Percentiles rank a stretch among this genome's conserved stretches.
Conservation (phyloP, 1,284 basidiomycete species). For the Rhodotorula sp. region DNA sequence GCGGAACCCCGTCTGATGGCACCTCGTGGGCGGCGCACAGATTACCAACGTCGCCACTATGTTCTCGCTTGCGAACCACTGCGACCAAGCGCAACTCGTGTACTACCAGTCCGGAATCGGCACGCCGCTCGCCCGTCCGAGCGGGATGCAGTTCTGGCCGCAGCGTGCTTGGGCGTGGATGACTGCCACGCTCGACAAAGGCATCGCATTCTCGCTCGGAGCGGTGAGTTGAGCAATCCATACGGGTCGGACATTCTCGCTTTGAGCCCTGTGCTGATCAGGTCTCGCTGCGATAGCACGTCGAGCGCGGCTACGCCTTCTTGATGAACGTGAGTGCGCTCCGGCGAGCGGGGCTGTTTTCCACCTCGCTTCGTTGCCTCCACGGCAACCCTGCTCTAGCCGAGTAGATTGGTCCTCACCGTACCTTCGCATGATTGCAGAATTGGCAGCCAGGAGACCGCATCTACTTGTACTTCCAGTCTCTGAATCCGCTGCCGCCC, state of each 20-base stretch:
- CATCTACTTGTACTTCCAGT: conserved; percentile 47
- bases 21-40: not conserved
- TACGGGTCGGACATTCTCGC: no score
- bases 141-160: not conserved
- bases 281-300: conserved; percentile 30
- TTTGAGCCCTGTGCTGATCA: not conserved
- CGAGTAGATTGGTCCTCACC: not conserved
- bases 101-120: conserved; percentile 18
- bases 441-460: conserved; percentile 45
- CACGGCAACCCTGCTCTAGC: no score
- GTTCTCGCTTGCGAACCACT: not conserved
- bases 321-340: conserved; percentile 15
- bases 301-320: conserved; percentile 53
- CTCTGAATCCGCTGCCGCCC: no score
- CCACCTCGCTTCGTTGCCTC: no score
- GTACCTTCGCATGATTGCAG: not conserved
- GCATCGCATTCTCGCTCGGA: conserved; percentile 7
- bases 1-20: not conserved
- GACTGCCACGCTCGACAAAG: conserved; percentile 6
- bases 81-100: conserved; percentile 6
- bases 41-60: conserved; percentile 17
- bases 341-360: not conserved
- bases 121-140: not conserved
- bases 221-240: not conserved
- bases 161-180: not conserved